phyloP scores from a whole-genome alignment of 2,329 filamentous ascomycete genomes.

The Didymella keratinophila region DNA sequence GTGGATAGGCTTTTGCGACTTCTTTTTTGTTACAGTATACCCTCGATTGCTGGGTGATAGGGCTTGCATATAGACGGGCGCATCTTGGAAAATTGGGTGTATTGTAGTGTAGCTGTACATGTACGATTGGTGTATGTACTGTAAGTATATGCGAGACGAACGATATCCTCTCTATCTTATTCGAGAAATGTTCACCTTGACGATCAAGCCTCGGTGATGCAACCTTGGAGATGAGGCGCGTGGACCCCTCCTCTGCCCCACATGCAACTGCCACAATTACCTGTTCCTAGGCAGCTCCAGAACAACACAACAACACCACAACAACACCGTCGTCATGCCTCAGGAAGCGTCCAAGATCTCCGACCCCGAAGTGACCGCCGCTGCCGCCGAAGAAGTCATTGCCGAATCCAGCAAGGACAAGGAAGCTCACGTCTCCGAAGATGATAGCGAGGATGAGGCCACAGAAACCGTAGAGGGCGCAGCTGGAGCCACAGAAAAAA shows the following conservation, averaged over 20 bases:
- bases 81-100: conserved; percentile 21
- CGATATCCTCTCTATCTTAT: conserved; percentile 26
- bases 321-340: conserved; percentile 37
- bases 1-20: conserved; percentile 1
- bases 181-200: background rate
- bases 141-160: conserved; percentile 12
- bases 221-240: background rate
- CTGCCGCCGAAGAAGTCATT: conserved; percentile 55
- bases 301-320: conserved; percentile 21
- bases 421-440: conserved; percentile 38
- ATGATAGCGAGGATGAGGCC: conserved; percentile 47
- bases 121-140: conserved; percentile 24
- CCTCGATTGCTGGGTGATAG: conserved; percentile 8
- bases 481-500: conserved; percentile 61
- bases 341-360: conserved; percentile 68
- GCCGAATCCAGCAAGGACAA: conserved; percentile 44
- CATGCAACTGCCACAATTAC: conserved; percentile 20
- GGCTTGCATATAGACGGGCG: conserved; percentile 35
- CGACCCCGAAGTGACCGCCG: conserved; percentile 61
- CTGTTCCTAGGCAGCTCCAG: conserved; percentile 15
- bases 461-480: conserved; percentile 45
- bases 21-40: conserved; percentile 11
- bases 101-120: conserved; percentile 29
- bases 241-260: conserved; percentile 17
- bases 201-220: background rate